These are phyloP conservation scores for Trametes pubescens DNA, from an alignment of 1,284 basidiomycete species.

Conservation along the genomic window DNA sequence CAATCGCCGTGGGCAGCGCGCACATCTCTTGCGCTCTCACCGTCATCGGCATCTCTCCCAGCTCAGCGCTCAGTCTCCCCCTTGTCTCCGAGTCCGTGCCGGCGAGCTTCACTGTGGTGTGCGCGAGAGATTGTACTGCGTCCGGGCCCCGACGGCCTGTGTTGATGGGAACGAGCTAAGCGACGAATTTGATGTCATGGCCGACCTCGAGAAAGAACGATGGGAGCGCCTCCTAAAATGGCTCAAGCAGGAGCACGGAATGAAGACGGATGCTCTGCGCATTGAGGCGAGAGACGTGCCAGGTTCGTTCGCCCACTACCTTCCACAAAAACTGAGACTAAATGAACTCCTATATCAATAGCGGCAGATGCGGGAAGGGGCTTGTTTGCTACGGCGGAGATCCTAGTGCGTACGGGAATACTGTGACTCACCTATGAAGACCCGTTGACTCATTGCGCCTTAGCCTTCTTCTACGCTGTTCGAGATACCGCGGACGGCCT, in stretches of 20 bases:
- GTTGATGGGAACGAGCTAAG: conserved; percentile 15
- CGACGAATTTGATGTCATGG: conserved; percentile 21
- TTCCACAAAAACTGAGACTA: background rate
- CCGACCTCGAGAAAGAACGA: conserved; percentile 40
- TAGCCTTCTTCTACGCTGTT: conserved; percentile 68
- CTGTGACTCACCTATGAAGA: background rate
- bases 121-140: background rate
- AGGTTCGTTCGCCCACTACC: conserved; percentile 28
- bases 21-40: conserved; percentile 25
- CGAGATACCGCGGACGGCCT: conserved; percentile 68
- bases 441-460: background rate
- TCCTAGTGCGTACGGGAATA: conserved; percentile 49
- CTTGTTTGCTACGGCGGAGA: conserved; percentile 61
- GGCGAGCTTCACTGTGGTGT: background rate
- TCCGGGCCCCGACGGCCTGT: background rate
- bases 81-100: background rate
- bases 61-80: background rate
- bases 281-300: conserved; percentile 53
- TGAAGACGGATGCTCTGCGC: conserved; percentile 50
- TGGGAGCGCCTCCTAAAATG: conserved; percentile 66
- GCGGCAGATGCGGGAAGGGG: conserved; percentile 72
- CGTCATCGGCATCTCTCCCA: conserved; percentile 21
- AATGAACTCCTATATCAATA: background rate
- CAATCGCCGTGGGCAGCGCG: conserved; percentile 24
- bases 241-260: conserved; percentile 59